A percentile compares a stretch with the other conserved stretches of the same genome.
Evolutionary conservation across 2,329 filamentous ascomycete species (phyloP).

Genomic region (Scytalidium sp.): DNA sequence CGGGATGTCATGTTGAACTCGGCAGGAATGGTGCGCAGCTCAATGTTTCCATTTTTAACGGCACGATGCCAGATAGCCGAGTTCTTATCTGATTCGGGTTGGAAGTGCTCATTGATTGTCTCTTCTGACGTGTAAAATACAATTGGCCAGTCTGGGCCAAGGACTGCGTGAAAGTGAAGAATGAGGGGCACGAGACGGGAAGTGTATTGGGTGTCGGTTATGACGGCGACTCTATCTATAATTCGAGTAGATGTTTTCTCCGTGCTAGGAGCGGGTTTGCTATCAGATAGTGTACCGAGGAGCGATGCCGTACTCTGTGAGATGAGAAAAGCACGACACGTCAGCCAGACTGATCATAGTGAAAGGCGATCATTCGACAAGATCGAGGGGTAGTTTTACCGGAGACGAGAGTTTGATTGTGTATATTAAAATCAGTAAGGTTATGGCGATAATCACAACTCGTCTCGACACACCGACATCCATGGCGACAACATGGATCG

Average conservation of each 20-base stretch:
- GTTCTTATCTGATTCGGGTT: not conserved
- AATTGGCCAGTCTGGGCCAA: conserved; percentile 37
- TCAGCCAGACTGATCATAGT: not conserved
- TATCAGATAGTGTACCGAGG: not conserved
- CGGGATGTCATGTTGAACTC: not conserved
- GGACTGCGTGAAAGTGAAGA: conserved; percentile 28
- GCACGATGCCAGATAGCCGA: not conserved
- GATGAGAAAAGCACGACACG: not conserved
- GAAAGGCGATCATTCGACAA: not conserved
- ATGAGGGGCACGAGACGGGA: conserved; percentile 25
- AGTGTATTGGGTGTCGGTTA: conserved; percentile 26
- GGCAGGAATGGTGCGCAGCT: not conserved
- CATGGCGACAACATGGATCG: not conserved
- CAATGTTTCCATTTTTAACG: not conserved
- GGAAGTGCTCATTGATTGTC: not conserved
- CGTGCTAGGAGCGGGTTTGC: not conserved
- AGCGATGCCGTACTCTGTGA: not conserved
- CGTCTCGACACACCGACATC: not conserved
- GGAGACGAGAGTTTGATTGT: not conserved
- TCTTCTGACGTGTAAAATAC: conserved; percentile 31
- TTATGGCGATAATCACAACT: not conserved
- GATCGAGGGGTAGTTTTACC: not conserved
- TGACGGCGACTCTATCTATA: conserved; percentile 23
- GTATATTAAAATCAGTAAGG: not conserved
- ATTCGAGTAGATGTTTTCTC: not conserved